Evolutionary conservation across 2,329 filamentous ascomycete species (phyloP), one percentile per base, ranked within the genome.

Genomic region (Sclerotinia borealis): DNA sequence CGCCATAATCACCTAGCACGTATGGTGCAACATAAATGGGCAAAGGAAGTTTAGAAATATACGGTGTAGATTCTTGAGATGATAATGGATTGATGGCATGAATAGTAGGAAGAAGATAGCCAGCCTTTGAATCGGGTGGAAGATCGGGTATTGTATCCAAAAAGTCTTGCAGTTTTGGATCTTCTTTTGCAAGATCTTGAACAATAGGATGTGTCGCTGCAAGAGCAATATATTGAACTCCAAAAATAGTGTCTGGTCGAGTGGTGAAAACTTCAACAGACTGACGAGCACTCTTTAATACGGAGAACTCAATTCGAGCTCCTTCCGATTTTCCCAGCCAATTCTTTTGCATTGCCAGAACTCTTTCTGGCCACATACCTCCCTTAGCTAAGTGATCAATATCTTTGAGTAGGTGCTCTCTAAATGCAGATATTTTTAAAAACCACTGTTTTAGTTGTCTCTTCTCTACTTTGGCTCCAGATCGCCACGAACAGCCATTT

Each of bases 391-490:
- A 80, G 4, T 79, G 76, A 36, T 91, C 84, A 1, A 96, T 80
- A 66, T 91, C 91, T 34, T 86, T 78, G 31, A 96, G 78, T 9
- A 96, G 78, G 4, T 84, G 80, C 61, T 93, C 86, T 66, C 90
- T 86, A 72, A 90, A 95, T 55, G 85, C 83, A 4, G 91, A 93
- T 71, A 95, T 96, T 66, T 86, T 87, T 67, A 96, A 85, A 74
- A 96, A 96, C 92, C 92, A 96, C 75, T 96, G 92, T 76, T 90
- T 91, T 54, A 96, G 79, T 69, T 85, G 84, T 64, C 85, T 80
- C 77, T 92, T 90, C 76, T 95, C 89, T 22, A 96, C 91, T 73
- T 89, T 87, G 56, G 90, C 92, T 11, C 92, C 92, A 1, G 91
- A 95, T 63, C 92, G 85, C 92, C 92, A 96, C 2, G 92, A 96